These are phyloP conservation scores for Nannizzia gypsea DNA, from an alignment of 2,329 filamentous ascomycete genomes.

Conservation along the genomic window DNA sequence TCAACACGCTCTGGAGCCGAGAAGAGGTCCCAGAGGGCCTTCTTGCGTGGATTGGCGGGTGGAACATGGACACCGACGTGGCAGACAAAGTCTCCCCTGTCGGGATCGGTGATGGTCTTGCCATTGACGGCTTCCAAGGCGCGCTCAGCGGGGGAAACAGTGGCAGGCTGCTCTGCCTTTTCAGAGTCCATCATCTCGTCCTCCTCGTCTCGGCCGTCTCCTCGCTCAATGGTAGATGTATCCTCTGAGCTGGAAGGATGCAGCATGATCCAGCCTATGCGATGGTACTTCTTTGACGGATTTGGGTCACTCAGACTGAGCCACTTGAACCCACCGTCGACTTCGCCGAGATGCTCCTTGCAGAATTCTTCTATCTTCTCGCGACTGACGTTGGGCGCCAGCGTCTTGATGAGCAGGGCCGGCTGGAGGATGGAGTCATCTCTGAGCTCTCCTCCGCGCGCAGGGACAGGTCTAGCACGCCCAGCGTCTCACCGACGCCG, in stretches of 20 bases:
- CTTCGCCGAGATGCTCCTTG: slow-evolving; percentile 84
- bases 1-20: slow-evolving; percentile 88
- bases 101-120: slow-evolving; percentile 91
- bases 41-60: slow-evolving; percentile 74
- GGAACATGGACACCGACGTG: slow-evolving; percentile 94
- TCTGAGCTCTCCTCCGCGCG: slow-evolving; percentile 69
- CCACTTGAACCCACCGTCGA: slow-evolving; percentile 87
- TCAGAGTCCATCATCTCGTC: slow-evolving; percentile 36
- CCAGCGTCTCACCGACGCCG: slow-evolving; percentile 84
- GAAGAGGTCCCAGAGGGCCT: slow-evolving; percentile 93
- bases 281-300: slow-evolving; percentile 89
- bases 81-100: slow-evolving; percentile 89
- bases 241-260: slow-evolving; percentile 60
- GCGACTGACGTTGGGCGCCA: slow-evolving; percentile 89
- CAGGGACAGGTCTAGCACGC: slow-evolving; percentile 82
- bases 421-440: slow-evolving; percentile 83
- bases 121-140: slow-evolving; percentile 91
- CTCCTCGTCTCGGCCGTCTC: slow-evolving; percentile 60
- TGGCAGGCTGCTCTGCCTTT: background rate
- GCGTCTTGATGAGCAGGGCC: slow-evolving; percentile 92
- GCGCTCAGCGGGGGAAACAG: slow-evolving; percentile 56
- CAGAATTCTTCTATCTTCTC: slow-evolving; percentile 89
- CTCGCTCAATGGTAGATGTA: slow-evolving; percentile 52
- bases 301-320: slow-evolving; percentile 93
- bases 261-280: slow-evolving; percentile 97